Evolutionary conservation across 2,329 filamentous ascomycete genomes (phyloP).

Genomic region (Clathrospora elynae): DNA sequence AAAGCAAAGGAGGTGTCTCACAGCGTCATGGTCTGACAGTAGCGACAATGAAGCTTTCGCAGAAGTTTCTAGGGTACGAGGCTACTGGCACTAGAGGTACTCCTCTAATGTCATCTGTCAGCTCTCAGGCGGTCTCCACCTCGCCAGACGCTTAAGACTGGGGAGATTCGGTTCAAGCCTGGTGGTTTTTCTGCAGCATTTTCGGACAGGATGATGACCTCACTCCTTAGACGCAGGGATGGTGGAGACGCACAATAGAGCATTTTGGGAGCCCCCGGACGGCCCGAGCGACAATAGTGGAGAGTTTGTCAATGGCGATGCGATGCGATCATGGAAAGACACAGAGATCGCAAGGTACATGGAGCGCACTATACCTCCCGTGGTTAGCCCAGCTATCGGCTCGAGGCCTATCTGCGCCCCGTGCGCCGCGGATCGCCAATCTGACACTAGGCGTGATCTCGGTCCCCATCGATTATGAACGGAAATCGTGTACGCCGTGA

Average conservation of each 20-base stretch:
- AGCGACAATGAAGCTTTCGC: constrained; percentile 26
- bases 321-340: constrained; percentile 33
- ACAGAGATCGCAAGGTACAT: constrained; percentile 33
- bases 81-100: constrained; percentile 27
- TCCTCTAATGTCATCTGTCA: constrained; percentile 36
- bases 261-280: constrained; percentile 29
- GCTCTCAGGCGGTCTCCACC: constrained; percentile 26
- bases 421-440: constrained; percentile 16
- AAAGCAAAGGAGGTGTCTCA: constrained; percentile 20
- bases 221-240: no score
- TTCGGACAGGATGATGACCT: constrained; percentile 23
- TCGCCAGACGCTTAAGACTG: constrained; percentile 30
- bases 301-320: constrained; percentile 26
- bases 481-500: constrained; percentile 25
- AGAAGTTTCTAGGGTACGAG: constrained; percentile 30
- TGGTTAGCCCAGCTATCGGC: constrained; percentile 12
- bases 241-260: constrained; percentile 27
- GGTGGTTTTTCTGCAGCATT: constrained; percentile 30
- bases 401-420: constrained; percentile 24
- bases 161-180: constrained; percentile 35
- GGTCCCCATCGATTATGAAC: constrained; percentile 16
- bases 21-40: constrained; percentile 28
- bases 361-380: constrained; percentile 22
- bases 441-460: constrained; percentile 19
- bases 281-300: constrained; percentile 27